Conservation (phyloP, 805 yeast species). For the Maudiozyma barnettii region DNA sequence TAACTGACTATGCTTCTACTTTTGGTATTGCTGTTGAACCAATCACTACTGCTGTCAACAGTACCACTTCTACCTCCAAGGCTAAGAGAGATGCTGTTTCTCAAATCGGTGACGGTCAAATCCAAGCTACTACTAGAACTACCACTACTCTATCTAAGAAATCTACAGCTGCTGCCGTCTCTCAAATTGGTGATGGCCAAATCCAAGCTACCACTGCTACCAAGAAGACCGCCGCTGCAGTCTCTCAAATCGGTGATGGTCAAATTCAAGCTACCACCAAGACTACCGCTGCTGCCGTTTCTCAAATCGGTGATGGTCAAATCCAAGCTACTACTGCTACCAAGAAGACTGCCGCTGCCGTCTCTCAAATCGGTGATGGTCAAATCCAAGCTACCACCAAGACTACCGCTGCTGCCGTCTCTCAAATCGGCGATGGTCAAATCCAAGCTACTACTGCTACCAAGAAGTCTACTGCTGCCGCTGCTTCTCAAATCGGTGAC, state of each 20-base stretch:
- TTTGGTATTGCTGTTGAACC: constrained; percentile 37
- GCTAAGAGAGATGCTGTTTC: constrained; percentile 39
- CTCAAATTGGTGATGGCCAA: constrained; percentile 6
- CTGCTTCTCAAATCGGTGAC: constrained; percentile 14
- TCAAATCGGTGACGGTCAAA: constrained; percentile 39
- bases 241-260: constrained; percentile 31
- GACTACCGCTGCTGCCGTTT: constrained; percentile 4
- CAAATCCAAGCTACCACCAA: constrained; percentile 37
- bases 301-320: constrained; percentile 6
- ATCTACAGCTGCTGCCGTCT: constrained; percentile 12
- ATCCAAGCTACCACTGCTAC: neutral
- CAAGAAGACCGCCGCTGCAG: constrained; percentile 28
- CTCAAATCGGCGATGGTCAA: constrained; percentile 38
- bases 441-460: constrained; percentile 25
- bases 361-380: constrained; percentile 43
- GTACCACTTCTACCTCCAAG: constrained; percentile 27
- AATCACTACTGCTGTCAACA: constrained; percentile 23
- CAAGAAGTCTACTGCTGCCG: constrained; percentile 2
- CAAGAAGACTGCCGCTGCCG: constrained; percentile 24
- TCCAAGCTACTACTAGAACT: constrained; percentile 24
- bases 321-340: constrained; percentile 14
- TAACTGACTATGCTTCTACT: constrained; percentile 29
- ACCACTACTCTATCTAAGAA: constrained; percentile 19
- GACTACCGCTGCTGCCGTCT: constrained; percentile 23
- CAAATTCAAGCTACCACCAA: constrained; percentile 1